Base-by-base conservation (phyloP, 129 eudicot genomes). In the Pittosporum tobira region DNA sequence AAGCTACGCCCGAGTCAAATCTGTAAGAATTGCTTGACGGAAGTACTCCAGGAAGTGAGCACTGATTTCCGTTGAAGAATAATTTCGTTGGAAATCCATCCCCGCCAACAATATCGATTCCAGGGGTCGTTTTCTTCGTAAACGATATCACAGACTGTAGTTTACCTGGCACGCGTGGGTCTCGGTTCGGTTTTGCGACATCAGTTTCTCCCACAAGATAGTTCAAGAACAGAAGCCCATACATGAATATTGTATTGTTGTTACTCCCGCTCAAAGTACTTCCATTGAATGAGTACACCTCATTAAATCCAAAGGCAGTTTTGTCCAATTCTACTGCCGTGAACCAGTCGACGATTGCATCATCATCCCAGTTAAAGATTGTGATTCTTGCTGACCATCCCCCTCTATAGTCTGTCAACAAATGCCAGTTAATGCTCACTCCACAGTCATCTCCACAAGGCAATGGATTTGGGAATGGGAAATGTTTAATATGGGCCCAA, bases 351-450 rank as follows among this genome's bases (percentile, higher is more conserved):
- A 70, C 89, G 9, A 80, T 86, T 9, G 83, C 30, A 6, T 50
- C 20, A 0, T 86, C 95, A 1, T 86, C 98, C 98, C 98, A 91
- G 68, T 91, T 91, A 63, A 91, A 91, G 23, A 91, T 59, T 0
- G 98, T 91, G 65, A 91, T 63, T 44, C 98, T 80, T 12, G 98
- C 98, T 0, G 95, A 67, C 98, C 98, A 91, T 44, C 98, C 98
- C 0, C 84, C 85, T 22, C 81, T 76, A 63, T 61, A 91, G 62
- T 91, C 95, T 12, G 94, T 83, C 23, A 69, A 75, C 55, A 91
- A 54, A 66, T 91, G 95, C 98, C 98, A 91, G 60, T 91, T 91
- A 11, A 91, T 52, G 75, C 95, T 91, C 2, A 91, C 98, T 20
- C 98, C 98, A 37, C 98, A 91, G 71, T 86, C 69, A 50, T 91